These are phyloP conservation scores for Myrica gale DNA, from an alignment of 306 rosid species.

Conservation along the genomic window DNA sequence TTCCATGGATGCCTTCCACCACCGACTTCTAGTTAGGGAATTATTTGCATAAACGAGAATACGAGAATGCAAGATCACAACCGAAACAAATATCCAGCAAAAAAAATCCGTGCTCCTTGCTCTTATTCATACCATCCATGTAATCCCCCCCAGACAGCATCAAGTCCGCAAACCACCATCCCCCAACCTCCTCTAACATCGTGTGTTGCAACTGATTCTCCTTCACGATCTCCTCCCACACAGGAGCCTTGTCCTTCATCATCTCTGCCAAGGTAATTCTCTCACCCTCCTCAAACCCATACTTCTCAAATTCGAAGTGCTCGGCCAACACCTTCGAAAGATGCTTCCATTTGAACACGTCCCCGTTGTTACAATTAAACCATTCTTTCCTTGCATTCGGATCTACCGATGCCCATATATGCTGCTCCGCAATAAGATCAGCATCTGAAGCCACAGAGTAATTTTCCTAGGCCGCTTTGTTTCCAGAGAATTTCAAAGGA, in stretches of 20 bases:
- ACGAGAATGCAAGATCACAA: too few species aligned
- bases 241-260: slow-evolving; percentile 50
- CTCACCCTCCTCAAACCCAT: slow-evolving; percentile 46
- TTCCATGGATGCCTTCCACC: slow-evolving; percentile 24
- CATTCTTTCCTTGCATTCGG: slow-evolving; percentile 63
- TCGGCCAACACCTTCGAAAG: slow-evolving; percentile 68
- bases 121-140: slow-evolving; percentile 56
- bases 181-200: slow-evolving; percentile 46
- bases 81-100: too few species aligned
- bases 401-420: slow-evolving; percentile 72
- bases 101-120: slow-evolving; percentile 62
- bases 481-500: slow-evolving; percentile 60
- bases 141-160: neutral
- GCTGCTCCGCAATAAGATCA: slow-evolving; percentile 75
- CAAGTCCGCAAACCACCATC: slow-evolving; percentile 55
- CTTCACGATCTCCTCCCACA: slow-evolving; percentile 63
- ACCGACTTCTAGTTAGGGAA: too few species aligned
- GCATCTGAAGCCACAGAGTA: slow-evolving; percentile 51
- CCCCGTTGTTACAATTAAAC: slow-evolving; percentile 57
- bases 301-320: slow-evolving; percentile 57
- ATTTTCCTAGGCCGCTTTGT: slow-evolving; percentile 42
- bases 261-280: slow-evolving; percentile 33
- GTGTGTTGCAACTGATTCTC: slow-evolving; percentile 43
- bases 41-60: too few species aligned
- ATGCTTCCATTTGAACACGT: slow-evolving; percentile 65